These are phyloP conservation scores for Phytophthora quininea DNA, from an alignment of 352 stramenopile genomes.

Conservation along the genomic window DNA sequence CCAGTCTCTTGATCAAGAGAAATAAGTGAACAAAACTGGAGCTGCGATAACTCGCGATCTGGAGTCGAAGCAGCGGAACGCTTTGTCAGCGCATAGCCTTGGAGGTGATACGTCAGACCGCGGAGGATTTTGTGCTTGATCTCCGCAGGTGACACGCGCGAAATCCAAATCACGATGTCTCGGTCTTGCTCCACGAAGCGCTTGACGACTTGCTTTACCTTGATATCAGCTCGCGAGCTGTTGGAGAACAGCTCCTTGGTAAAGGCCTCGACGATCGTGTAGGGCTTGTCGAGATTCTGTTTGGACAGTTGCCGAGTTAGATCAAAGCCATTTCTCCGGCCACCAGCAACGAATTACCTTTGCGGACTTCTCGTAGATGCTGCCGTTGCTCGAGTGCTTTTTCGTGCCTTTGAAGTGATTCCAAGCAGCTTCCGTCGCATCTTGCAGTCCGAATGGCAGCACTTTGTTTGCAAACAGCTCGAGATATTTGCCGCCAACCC, in stretches of 20 bases:
- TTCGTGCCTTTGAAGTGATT: slow-evolving; percentile 35
- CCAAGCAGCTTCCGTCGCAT: slow-evolving; percentile 25
- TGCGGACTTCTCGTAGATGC: slow-evolving; percentile 35
- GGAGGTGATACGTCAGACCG: slow-evolving; percentile 45
- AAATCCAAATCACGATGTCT: slow-evolving; percentile 62
- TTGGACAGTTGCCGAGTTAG: neutral
- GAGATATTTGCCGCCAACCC: slow-evolving; percentile 22
- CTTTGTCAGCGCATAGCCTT: slow-evolving; percentile 64
- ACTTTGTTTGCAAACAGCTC: slow-evolving; percentile 36
- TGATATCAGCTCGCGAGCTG: slow-evolving; percentile 50
- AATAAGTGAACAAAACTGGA: slow-evolving; percentile 60
- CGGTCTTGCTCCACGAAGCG: slow-evolving; percentile 64
- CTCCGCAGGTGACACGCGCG: slow-evolving; percentile 56
- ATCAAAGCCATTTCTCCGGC: neutral
- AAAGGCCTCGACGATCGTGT: slow-evolving; percentile 65
- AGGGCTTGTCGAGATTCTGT: slow-evolving; percentile 42
- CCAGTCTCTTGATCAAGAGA: slow-evolving; percentile 48
- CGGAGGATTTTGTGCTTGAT: slow-evolving; percentile 50
- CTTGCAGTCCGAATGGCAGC: slow-evolving; percentile 27
- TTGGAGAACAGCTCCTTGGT: slow-evolving; percentile 60
- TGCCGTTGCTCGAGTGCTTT: slow-evolving; percentile 34
- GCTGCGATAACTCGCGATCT: slow-evolving; percentile 38
- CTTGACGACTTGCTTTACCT: slow-evolving; percentile 57
- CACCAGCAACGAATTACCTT: slow-evolving; percentile 10
- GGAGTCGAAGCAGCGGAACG: slow-evolving; percentile 33